Conservation (phyloP, 495 filamentous ascomycete species). For the Rhizodiscina lignyota region DNA sequence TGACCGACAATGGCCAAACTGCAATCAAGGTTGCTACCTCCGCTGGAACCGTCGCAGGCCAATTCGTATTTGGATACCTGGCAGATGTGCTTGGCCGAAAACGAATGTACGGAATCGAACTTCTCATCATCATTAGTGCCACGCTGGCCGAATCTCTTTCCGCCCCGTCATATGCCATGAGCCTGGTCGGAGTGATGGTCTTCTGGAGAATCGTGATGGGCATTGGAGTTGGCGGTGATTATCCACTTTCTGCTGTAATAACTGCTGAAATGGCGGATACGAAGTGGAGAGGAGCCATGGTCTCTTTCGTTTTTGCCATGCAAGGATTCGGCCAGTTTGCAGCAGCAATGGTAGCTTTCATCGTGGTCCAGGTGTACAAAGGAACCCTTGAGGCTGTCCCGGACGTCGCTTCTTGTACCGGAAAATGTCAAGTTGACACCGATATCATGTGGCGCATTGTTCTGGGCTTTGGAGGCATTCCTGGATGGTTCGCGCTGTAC, state of each 20-base stretch:
- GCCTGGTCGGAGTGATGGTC: conserved; percentile 59
- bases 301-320: conserved; percentile 75
- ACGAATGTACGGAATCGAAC: conserved; percentile 55
- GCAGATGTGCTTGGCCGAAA: conserved; percentile 69
- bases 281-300: conserved; percentile 76
- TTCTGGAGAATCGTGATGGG: conserved; percentile 81
- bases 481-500: conserved; percentile 60
- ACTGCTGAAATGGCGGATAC: conserved; percentile 73
- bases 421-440: conserved; percentile 50
- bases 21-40: conserved; percentile 81
- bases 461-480: conserved; percentile 64
- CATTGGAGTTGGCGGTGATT: conserved; percentile 70
- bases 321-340: conserved; percentile 64
- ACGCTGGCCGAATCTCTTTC: conserved; percentile 62
- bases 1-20: conserved; percentile 48
- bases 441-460: conserved; percentile 78
- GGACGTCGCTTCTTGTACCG: conserved; percentile 35
- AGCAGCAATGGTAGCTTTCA: conserved; percentile 53
- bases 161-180: conserved; percentile 48
- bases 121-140: conserved; percentile 76
- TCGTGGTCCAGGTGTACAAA: conserved; percentile 60
- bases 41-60: conserved; percentile 70
- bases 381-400: conserved; percentile 37
- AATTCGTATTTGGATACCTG: conserved; percentile 64
- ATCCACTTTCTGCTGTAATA: conserved; percentile 72